A percentile compares a stretch with the other conserved stretches of the same genome.
Evolutionary conservation across 2,329 filamentous ascomycete genomes (phyloP).

Genomic region (Orbilia javanica): DNA sequence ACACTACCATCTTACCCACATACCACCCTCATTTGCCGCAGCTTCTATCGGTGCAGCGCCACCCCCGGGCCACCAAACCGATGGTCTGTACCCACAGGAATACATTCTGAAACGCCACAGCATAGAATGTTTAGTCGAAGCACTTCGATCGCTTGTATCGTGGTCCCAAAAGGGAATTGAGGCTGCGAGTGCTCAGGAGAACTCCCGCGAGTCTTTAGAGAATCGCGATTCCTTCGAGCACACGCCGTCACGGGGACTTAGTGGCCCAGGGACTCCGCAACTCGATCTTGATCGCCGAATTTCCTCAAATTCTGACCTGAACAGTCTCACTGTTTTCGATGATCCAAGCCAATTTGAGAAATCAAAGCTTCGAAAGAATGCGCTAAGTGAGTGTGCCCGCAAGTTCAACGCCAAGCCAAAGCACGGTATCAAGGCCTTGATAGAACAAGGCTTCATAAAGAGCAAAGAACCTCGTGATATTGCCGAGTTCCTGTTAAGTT

Average conservation of each 20-base stretch:
- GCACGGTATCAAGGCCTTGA: conserved; percentile 83
- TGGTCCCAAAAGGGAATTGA: conserved; percentile 74
- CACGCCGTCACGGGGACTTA: conserved; percentile 67
- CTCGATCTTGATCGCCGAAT: conserved; percentile 60
- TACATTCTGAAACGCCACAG: conserved; percentile 92
- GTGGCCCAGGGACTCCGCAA: conserved; percentile 75
- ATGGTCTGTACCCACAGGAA: conserved; percentile 83
- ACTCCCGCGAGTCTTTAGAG: conserved; percentile 65
- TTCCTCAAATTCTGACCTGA: conserved; percentile 58
- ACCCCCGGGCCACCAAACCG: conserved; percentile 68
- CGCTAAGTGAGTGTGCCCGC: conserved; percentile 85
- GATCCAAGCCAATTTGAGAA: conserved; percentile 95
- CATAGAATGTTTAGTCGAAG: conserved; percentile 87
- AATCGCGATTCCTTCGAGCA: conserved; percentile 82
- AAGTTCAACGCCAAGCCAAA: conserved; percentile 99
- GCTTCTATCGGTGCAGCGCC: conserved; percentile 74
- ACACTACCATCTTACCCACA: conserved; percentile 78
- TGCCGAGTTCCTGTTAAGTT: conserved; percentile 82
- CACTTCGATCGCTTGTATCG: conserved; percentile 87
- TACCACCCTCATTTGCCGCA: conserved; percentile 88
- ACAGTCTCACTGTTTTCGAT: conserved; percentile 73
- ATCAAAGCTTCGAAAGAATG: conserved; percentile 93
- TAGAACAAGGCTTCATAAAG: conserved; percentile 87
- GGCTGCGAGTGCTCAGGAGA: conserved; percentile 67
- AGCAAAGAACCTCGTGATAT: conserved; percentile 84